These are phyloP conservation scores for Anastatica hierochuntica DNA, from an alignment of 345 rosid genomes.

Conservation along the genomic window DNA sequence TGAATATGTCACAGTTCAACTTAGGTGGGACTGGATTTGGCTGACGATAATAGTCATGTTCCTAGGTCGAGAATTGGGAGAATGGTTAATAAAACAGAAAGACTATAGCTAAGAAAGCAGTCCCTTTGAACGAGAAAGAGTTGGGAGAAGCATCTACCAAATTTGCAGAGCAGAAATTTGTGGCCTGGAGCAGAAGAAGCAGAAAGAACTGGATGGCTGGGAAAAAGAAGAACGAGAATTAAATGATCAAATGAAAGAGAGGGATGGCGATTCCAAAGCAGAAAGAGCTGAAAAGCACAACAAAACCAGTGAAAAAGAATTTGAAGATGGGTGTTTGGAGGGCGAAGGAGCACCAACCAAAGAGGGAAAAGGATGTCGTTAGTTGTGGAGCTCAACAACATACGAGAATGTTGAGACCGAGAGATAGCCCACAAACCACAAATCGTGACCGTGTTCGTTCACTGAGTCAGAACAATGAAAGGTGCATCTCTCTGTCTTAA, in stretches of 20 bases:
- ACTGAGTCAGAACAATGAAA: slow-evolving; percentile 75
- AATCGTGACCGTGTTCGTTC: slow-evolving; percentile 61
- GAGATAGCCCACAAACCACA: slow-evolving; percentile 78
- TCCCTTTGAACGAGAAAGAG: slow-evolving; percentile 49
- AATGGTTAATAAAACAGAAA: too few relatives aligned
- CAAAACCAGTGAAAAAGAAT: slow-evolving; percentile 56
- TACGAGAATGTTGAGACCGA: slow-evolving; percentile 88
- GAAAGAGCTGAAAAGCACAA: slow-evolving; percentile 79
- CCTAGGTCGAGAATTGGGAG: too few relatives aligned
- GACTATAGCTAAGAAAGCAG: slow-evolving; percentile 68
- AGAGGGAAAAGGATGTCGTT: slow-evolving; percentile 75
- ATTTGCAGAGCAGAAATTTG: slow-evolving; percentile 49
- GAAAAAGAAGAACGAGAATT: slow-evolving; percentile 65
- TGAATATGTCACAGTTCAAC: too few relatives aligned
- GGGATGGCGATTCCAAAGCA: slow-evolving; percentile 64
- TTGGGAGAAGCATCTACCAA: slow-evolving; percentile 53
- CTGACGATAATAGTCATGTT: too few relatives aligned
- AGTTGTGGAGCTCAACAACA: slow-evolving; percentile 87
- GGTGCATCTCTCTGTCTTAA: slow-evolving; percentile 41
- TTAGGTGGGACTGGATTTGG: too few relatives aligned
- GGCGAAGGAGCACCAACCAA: slow-evolving; percentile 62
- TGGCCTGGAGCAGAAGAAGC: slow-evolving; percentile 57
- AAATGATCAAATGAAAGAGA: slow-evolving; percentile 76
- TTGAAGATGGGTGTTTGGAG: slow-evolving; percentile 82
- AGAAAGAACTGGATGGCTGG: slow-evolving; percentile 57